Evolutionary conservation across 2,329 filamentous ascomycete genomes (phyloP), one percentile per base, ranked within the genome.

Genomic region (Ceratocystiopsis sp.): DNA sequence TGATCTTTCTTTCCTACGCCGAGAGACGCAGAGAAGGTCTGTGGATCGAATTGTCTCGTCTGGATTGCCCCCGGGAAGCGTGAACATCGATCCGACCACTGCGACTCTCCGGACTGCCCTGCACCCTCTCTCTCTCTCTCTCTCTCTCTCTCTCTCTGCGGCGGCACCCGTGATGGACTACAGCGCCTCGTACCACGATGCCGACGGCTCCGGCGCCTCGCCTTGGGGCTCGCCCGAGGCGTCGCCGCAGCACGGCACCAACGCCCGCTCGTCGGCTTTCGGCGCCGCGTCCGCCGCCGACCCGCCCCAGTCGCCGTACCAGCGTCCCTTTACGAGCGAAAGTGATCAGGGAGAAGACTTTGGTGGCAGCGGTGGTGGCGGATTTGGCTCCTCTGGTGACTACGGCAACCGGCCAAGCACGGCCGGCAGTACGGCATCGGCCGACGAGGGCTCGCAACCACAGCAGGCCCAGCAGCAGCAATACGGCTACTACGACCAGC

Each of bases 171-270:
- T 54, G 50, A 76, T 76, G 72, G 72, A 76, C 59, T 76, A 75
- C 57, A 69, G 66, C 57, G 58, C 69, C 48, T 66, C 70, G 14
- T 69, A 74, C 51, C 54, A 66, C 54, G 71, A 75, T 51, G 60
- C 61, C 42, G 72, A 75, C 38, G 65, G 74, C 49, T 61, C 59
- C 38, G 69, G 63, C 45, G 63, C 61, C 47, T 74, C 71, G 32
- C 71, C 72, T 2, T 75, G 72, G 71, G 71, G 68, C 14, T 70
- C 69, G 32, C 71, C 71, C 6, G 60, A 61, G 19, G 61, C 65
- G 15, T 71, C 71, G 17, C 69, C 71, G 29, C 60, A 61, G 45
- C 63, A 63, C 50, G 63, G 64, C 49, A 60, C 63, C 37, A 56
- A 63, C 19, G 49, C 65, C 50, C 57, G 57, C 19, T 21, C 19